phyloP scores from a whole-genome alignment of 78 protist genomes.

The Dictyostelium capitatum region DNA sequence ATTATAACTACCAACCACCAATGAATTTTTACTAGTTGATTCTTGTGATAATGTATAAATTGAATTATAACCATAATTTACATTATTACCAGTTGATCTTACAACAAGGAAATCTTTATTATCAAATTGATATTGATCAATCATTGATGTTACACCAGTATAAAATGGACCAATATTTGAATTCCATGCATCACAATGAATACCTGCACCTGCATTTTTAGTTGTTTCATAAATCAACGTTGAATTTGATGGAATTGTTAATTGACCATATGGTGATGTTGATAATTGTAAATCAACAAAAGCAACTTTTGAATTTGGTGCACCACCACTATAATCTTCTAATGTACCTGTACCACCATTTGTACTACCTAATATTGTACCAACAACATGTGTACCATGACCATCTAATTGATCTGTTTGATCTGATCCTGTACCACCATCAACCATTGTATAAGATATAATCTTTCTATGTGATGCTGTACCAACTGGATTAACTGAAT shows the following conservation, averaged over 20 bases:
- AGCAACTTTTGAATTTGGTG: conserved; percentile 33
- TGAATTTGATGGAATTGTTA: not conserved
- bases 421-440: not conserved
- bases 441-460: not conserved
- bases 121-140: conserved; percentile 21
- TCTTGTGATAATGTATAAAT: conserved; percentile 27
- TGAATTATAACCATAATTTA: not conserved
- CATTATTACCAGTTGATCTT: conserved; percentile 29
- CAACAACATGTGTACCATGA: conserved; percentile 51
- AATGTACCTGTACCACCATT: not conserved
- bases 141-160: not conserved
- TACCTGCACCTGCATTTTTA: not conserved
- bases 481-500: not conserved
- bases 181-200: conserved; percentile 59
- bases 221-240: not conserved
- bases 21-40: conserved; percentile 19
- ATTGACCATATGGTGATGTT: too few species aligned
- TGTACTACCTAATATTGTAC: conserved; percentile 22
- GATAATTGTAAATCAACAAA: conserved; percentile 11
- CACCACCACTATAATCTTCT: not conserved
- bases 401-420: not conserved
- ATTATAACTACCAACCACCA: conserved; percentile 29
- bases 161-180: conserved; percentile 32
- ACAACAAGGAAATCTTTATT: conserved; percentile 19
- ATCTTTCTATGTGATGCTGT: conserved; percentile 38